A percentile compares a stretch with the other conserved stretches of the same genome.
phyloP scores from a whole-genome alignment of 495 filamentous ascomycete genomes.

The Hypoxylon fragiforme region DNA sequence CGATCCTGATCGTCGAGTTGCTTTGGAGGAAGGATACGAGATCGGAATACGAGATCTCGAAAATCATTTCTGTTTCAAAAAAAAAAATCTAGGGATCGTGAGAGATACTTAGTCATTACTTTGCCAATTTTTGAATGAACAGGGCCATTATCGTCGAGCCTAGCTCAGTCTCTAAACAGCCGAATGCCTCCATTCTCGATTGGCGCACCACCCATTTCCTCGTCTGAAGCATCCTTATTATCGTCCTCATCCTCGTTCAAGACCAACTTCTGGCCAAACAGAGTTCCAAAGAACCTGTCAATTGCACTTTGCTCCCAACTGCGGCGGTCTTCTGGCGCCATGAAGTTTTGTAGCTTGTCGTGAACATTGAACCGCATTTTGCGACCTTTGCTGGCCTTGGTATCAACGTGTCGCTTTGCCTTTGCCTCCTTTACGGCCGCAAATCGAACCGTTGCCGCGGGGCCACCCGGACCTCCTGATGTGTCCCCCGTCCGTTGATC shows the following conservation, averaged over 20 bases:
- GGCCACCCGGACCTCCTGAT: conserved; percentile 46
- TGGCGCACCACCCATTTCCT: conserved; percentile 59
- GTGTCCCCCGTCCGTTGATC: conserved; percentile 74
- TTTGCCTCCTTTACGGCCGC: conserved; percentile 80
- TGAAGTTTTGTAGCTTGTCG: conserved; percentile 97
- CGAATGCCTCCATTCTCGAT: conserved; percentile 70
- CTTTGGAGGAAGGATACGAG: conserved; percentile 8
- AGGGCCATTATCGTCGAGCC: conserved; percentile 1
- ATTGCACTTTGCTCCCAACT: conserved; percentile 76
- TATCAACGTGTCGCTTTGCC: conserved; percentile 80
- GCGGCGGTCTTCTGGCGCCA: conserved; percentile 85
- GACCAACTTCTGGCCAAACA: conserved; percentile 78
- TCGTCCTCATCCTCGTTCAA: conserved; percentile 70
- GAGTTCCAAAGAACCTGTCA: conserved; percentile 83
- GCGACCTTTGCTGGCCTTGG: conserved; percentile 91
- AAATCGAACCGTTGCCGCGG: conserved; percentile 52
- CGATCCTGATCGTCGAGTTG: conserved; percentile 20
- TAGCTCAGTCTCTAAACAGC: conserved; percentile 65
- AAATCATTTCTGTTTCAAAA: conserved; percentile 23
- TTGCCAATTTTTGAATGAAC: not conserved
- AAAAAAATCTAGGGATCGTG: not conserved
- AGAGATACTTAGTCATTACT: conserved; percentile 7
- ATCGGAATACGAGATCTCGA: conserved; percentile 25
- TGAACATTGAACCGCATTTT: conserved; percentile 93
- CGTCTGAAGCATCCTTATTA: conserved; percentile 51